These are phyloP conservation scores for Aspergillus brasiliensis DNA, from an alignment of 2,329 filamentous ascomycete genomes.

Conservation along the genomic window DNA sequence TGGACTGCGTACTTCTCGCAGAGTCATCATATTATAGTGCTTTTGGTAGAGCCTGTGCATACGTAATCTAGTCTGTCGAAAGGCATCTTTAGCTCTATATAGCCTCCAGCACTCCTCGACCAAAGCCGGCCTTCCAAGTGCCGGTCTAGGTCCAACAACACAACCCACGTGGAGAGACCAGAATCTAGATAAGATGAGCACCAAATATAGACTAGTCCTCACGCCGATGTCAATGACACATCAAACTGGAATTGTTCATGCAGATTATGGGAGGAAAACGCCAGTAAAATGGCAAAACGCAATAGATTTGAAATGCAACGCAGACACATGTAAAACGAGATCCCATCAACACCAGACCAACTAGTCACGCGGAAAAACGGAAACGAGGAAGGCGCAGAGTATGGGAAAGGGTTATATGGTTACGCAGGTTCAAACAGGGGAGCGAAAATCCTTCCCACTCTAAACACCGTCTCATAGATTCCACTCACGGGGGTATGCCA, in stretches of 20 bases:
- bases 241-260: constrained; percentile 16
- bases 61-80: not conserved
- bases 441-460: constrained; percentile 24
- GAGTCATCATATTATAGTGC: not conserved
- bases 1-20: not conserved
- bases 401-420: constrained; percentile 47
- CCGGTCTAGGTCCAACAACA: too few species aligned
- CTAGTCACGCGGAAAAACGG: constrained; percentile 16
- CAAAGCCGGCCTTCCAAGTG: too few species aligned
- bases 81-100: not conserved
- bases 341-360: constrained; percentile 26
- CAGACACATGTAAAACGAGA: constrained; percentile 15
- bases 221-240: constrained; percentile 28
- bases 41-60: not conserved
- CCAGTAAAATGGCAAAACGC: constrained; percentile 9
- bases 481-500: constrained; percentile 32
- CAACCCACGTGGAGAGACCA: too few species aligned
- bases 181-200: constrained; percentile 14
- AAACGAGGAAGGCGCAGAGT: constrained; percentile 21
- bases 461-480: constrained; percentile 32
- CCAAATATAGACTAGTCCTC: constrained; percentile 21
- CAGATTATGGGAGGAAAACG: constrained; percentile 11
- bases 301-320: constrained; percentile 12
- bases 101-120: not conserved
- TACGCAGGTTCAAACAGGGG: constrained; percentile 26